Evolutionary conservation across 768 basidiomycete species (phyloP).

Genomic region (Hygrocybe coccinea): DNA sequence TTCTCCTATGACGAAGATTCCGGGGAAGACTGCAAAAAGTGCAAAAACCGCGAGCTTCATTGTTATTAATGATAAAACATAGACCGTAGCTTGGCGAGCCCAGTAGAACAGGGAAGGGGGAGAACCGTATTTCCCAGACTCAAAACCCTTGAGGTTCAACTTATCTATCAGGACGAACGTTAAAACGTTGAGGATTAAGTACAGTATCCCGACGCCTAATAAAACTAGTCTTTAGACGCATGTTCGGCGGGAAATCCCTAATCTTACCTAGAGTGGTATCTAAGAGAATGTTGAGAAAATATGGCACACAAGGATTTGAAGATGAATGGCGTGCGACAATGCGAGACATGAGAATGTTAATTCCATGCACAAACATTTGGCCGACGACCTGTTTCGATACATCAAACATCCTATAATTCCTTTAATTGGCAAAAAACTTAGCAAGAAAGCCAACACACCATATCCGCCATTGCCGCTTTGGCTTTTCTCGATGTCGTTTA

Average conservation of each 20-base stretch:
- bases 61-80: constrained; percentile 69
- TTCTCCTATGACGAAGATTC: constrained; percentile 70
- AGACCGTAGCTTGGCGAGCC: constrained; percentile 74
- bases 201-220: constrained; percentile 79
- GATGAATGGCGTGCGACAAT: constrained; percentile 63
- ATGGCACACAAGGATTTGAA: constrained; percentile 84
- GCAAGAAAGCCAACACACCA: constrained; percentile 50
- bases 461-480: constrained; percentile 86
- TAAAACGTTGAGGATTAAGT: constrained; percentile 58
- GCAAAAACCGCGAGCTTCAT: constrained; percentile 92
- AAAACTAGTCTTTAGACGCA: constrained; percentile 5
- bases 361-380: constrained; percentile 73
- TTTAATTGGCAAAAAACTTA: constrained; percentile 6
- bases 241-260: not conserved
- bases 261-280: constrained; percentile 84
- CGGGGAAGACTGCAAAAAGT: constrained; percentile 66
- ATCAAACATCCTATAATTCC: constrained; percentile 69
- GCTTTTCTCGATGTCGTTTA: constrained; percentile 82
- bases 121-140: constrained; percentile 82
- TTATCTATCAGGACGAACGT: constrained; percentile 63
- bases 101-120: constrained; percentile 74
- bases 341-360: constrained; percentile 76
- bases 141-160: constrained; percentile 66
- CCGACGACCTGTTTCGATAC: constrained; percentile 89
- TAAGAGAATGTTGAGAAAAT: constrained; percentile 88